Evolutionary conservation across 129 eudicot genomes (phyloP).

Genomic region (Saposhnikovia divaricata): DNA sequence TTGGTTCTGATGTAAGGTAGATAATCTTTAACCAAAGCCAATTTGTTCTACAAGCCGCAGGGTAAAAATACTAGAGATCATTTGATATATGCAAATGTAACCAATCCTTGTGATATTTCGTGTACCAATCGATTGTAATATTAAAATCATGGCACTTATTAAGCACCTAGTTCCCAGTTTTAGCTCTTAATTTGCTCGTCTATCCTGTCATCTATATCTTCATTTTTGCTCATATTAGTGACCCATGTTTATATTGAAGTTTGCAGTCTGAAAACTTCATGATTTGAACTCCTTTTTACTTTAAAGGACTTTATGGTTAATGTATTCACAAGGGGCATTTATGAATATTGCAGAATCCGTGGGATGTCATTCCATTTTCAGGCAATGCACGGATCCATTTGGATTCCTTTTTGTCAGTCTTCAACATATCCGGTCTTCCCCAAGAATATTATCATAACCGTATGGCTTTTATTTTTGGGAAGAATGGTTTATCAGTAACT

Average conservation of each 20-base stretch:
- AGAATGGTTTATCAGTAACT: background rate
- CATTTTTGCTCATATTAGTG: background rate
- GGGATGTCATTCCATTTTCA: slow-evolving; percentile 90
- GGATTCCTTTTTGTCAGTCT: slow-evolving; percentile 94
- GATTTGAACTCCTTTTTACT: background rate
- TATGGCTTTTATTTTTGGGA: slow-evolving; percentile 22
- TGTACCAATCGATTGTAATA: background rate
- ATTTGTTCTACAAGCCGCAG: background rate
- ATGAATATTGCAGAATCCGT: slow-evolving; percentile 71
- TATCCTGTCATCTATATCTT: background rate
- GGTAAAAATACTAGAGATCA: too few relatives aligned
- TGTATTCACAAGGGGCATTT: background rate
- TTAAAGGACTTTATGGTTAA: background rate
- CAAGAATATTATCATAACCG: slow-evolving; percentile 83
- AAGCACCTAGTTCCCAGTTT: background rate
- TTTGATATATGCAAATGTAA: background rate
- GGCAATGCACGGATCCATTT: slow-evolving; percentile 73
- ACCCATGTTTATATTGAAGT: background rate
- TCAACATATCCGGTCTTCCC: slow-evolving; percentile 79
- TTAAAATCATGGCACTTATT: background rate
- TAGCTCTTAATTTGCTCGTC: background rate
- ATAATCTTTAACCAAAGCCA: background rate
- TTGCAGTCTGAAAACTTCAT: background rate
- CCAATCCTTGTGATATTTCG: background rate
- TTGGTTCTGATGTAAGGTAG: background rate